Evolutionary conservation across 2,329 filamentous ascomycete species (phyloP).

Genomic region (Colletotrichum sp.): DNA sequence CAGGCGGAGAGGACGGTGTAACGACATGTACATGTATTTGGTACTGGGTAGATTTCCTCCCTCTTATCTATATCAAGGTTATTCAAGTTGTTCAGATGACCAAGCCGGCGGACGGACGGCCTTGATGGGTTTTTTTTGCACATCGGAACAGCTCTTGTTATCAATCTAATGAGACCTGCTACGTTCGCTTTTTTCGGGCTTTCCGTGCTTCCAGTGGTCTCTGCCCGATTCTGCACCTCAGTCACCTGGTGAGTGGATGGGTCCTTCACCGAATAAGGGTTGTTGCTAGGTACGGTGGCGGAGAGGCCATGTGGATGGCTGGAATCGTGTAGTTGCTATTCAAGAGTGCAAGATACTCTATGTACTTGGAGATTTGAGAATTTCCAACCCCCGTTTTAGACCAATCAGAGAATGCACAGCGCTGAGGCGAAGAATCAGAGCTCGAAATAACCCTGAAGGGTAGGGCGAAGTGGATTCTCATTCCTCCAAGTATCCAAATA

Average conservation of each 20-base stretch:
- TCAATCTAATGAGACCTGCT: too few relatives aligned
- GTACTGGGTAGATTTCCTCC: not conserved
- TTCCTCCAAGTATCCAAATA: not conserved
- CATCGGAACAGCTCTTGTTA: not conserved
- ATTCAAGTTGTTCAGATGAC: not conserved
- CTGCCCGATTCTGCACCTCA: not conserved
- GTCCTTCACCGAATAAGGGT: not conserved
- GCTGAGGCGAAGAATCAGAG: not conserved
- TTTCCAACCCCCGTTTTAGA: not conserved
- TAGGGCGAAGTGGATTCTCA: not conserved
- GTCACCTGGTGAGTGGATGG: not conserved
- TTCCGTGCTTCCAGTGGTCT: too few relatives aligned
- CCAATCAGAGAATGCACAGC: not conserved
- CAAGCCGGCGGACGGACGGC: not conserved
- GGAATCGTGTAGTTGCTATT: not conserved
- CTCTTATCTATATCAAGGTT: not conserved
- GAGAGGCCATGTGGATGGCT: not conserved
- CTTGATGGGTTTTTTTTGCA: not conserved
- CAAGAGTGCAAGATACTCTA: not conserved
- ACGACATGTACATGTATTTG: not conserved
- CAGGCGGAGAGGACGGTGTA: not conserved
- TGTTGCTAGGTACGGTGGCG: not conserved
- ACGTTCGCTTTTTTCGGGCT: not conserved
- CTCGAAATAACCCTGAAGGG: not conserved
- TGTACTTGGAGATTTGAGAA: not conserved